Percentiles rank a stretch among this genome's conserved stretches.
Conservation (phyloP, 148 eudicot genomes). For the Cornus kousa region DNA sequence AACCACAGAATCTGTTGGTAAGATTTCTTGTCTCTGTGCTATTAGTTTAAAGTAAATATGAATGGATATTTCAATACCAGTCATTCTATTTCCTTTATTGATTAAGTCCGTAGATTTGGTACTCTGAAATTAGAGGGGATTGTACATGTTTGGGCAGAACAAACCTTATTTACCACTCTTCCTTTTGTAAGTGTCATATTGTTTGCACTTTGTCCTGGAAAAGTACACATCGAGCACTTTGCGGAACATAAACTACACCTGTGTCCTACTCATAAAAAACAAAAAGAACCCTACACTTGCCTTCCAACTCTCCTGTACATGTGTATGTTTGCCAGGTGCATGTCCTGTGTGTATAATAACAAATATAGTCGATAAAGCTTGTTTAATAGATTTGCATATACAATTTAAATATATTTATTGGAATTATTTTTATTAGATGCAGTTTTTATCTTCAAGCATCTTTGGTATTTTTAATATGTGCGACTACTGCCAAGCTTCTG, state of each 20-base stretch:
- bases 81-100: neutral
- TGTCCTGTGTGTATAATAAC: neutral
- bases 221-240: neutral
- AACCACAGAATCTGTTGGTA: constrained; percentile 92
- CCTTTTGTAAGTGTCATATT: too few species aligned
- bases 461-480: too few species aligned
- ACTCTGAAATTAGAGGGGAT: neutral
- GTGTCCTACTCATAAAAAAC: neutral
- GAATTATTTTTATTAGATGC: neutral
- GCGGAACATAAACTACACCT: neutral
- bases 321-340: neutral
- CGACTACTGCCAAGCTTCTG: neutral
- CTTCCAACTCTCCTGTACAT: neutral
- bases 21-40: constrained; percentile 20
- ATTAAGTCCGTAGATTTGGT: neutral
- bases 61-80: neutral
- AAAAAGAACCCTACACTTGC: neutral
- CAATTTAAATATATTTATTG: too few species aligned
- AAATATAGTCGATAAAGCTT: neutral
- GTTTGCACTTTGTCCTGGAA: neutral
- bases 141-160: neutral
- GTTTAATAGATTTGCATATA: neutral
- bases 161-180: too few species aligned
- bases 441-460: neutral
- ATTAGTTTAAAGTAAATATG: neutral